These are phyloP conservation scores for Coniferiporia sulphurascens DNA, from an alignment of 1,284 basidiomycete species.

Conservation along the genomic window DNA sequence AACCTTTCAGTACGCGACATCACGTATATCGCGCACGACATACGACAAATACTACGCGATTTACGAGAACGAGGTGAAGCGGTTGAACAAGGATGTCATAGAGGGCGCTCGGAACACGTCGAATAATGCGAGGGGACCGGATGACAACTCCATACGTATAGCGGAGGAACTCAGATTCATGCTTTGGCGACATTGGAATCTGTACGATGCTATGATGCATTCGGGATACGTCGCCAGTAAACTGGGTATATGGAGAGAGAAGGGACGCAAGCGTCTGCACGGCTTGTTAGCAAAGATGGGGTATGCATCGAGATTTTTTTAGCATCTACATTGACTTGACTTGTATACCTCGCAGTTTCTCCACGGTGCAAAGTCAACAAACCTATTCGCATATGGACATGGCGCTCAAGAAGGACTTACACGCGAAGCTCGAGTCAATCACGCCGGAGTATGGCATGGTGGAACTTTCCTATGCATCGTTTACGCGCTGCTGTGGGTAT, in stretches of 20 bases:
- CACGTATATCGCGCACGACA: conserved; percentile 79
- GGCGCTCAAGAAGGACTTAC: conserved; percentile 82
- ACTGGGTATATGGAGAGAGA: conserved; percentile 95
- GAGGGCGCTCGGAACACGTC: conserved; percentile 35
- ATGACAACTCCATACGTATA: conserved; percentile 76
- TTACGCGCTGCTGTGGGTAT: conserved; percentile 89
- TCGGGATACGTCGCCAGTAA: conserved; percentile 94
- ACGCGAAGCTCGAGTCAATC: conserved; percentile 80
- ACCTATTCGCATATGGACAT: conserved; percentile 95
- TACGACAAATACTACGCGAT: conserved; percentile 81
- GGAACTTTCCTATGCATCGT: conserved; percentile 91
- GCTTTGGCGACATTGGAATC: conserved; percentile 94
- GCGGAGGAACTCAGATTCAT: conserved; percentile 91
- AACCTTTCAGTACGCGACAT: conserved; percentile 88
- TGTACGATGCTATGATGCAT: conserved; percentile 98
- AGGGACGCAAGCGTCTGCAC: conserved; percentile 82
- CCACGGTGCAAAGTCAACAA: conserved; percentile 90
- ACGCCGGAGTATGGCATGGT: conserved; percentile 97
- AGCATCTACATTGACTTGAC: neutral
- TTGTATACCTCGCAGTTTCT: conserved; percentile 56
- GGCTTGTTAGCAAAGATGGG: conserved; percentile 99
- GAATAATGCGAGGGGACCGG: conserved; percentile 50
- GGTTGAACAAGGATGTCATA: conserved; percentile 54
- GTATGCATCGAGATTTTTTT: conserved; percentile 39
- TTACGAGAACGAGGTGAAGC: conserved; percentile 85